phyloP scores from a whole-genome alignment of 1,139 yeast species.

The Suhomyces chickasaworum region DNA sequence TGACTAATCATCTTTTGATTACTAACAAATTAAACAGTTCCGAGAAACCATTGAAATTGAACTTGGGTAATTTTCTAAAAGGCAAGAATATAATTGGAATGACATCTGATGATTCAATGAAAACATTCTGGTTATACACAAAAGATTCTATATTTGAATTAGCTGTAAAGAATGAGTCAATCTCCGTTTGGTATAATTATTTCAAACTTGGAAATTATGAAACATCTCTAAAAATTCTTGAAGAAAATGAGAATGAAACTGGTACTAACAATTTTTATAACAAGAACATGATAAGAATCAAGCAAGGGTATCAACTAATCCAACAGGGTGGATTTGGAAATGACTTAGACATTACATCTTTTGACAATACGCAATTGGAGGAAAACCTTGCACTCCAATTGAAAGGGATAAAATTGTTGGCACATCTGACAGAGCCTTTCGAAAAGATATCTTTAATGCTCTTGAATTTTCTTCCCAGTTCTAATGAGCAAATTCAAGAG shows the following conservation, averaged over 20 bases:
- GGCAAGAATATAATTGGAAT: constrained; percentile 55
- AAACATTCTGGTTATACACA: constrained; percentile 31
- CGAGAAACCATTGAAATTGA: constrained; percentile 7
- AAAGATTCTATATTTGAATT: constrained; percentile 58
- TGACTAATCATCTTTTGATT: constrained; percentile 14
- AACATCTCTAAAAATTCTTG: constrained; percentile 57
- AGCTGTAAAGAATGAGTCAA: constrained; percentile 65
- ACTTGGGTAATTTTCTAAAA: constrained; percentile 9
- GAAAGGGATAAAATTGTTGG: constrained; percentile 65
- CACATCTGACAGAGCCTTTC: constrained; percentile 65
- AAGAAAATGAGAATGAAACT: constrained; percentile 24
- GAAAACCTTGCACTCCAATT: constrained; percentile 31
- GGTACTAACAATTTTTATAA: constrained; percentile 29
- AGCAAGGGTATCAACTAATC: constrained; percentile 63
- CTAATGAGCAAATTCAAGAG: neutral
- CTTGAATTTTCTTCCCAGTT: constrained; percentile 40
- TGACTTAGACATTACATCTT: constrained; percentile 18
- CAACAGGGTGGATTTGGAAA: constrained; percentile 46
- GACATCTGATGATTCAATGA: constrained; percentile 54
- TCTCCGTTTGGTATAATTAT: constrained; percentile 76
- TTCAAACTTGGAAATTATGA: constrained; percentile 64
- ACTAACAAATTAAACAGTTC: constrained; percentile 17
- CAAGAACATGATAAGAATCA: constrained; percentile 57
- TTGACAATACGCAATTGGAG: constrained; percentile 1
- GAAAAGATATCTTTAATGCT: constrained; percentile 71